Evolutionary conservation across 805 yeast genomes (phyloP).

Genomic region (Lipomyces lipofer): DNA sequence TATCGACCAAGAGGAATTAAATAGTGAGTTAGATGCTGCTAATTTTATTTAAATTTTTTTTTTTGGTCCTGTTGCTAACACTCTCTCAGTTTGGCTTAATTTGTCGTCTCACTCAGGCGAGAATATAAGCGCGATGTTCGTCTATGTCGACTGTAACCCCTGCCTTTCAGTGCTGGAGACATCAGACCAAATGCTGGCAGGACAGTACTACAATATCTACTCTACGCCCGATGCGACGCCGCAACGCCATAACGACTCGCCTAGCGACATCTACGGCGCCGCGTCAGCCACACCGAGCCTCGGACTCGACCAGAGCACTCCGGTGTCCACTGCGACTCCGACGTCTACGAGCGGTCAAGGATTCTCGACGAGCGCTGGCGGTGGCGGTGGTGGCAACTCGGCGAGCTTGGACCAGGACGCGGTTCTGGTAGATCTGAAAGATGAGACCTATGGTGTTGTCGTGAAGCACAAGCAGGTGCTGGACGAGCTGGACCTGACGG

Average conservation of each 20-base stretch:
- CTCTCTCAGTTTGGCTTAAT: conserved; percentile 30
- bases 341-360: conserved; percentile 21
- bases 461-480: conserved; percentile 24
- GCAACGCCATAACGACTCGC: conserved; percentile 34
- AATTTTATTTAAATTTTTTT: not conserved
- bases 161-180: conserved; percentile 22
- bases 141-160: conserved; percentile 24
- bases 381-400: conserved; percentile 6
- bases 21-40: conserved; percentile 9
- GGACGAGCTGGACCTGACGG: conserved; percentile 16
- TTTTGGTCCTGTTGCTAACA: too few species aligned
- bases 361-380: conserved; percentile 5
- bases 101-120: conserved; percentile 19
- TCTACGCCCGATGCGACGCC: conserved; percentile 18
- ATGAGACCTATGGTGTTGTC: conserved; percentile 38
- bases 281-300: conserved; percentile 8
- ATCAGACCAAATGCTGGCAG: conserved; percentile 10
- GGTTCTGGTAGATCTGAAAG: conserved; percentile 37
- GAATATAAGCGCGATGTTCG: conserved; percentile 16
- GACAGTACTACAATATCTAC: conserved; percentile 10
- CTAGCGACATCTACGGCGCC: conserved; percentile 34
- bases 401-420: conserved; percentile 26
- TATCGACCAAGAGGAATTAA: conserved; percentile 39
- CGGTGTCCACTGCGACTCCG: conserved; percentile 24
- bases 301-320: conserved; percentile 15